Evolutionary conservation across 768 basidiomycete genomes (phyloP).

Genomic region (Tulasnella sp.): DNA sequence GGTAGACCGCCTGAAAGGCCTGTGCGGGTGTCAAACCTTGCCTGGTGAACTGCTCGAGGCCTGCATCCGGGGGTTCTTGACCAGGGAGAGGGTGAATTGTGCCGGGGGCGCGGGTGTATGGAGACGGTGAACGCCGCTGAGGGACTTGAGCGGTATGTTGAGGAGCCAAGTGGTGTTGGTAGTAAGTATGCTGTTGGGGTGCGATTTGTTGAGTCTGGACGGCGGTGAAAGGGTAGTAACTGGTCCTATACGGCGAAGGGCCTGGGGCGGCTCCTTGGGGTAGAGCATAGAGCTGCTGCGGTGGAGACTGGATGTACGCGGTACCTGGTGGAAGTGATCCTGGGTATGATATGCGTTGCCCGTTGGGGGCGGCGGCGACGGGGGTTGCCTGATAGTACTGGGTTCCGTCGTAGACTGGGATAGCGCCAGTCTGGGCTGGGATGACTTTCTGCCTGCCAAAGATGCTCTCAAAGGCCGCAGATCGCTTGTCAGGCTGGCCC

Average conservation of each 20-base stretch:
- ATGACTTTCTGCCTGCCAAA: conserved; percentile 16
- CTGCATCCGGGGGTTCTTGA: conserved; percentile 18
- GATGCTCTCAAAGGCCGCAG: conserved; percentile 23
- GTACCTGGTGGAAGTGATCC: neutral
- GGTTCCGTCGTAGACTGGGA: conserved; percentile 17
- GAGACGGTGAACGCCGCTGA: conserved; percentile 11
- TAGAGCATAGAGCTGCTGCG: conserved; percentile 9
- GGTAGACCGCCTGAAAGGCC: conserved; percentile 64
- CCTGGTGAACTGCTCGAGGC: conserved; percentile 9
- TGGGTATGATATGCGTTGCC: conserved; percentile 19
- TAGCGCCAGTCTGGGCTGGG: neutral
- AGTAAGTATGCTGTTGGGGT: conserved; percentile 9
- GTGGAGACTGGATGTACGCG: neutral
- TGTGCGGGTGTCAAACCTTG: conserved; percentile 67
- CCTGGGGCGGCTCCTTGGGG: conserved; percentile 18
- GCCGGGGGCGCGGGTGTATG: neutral
- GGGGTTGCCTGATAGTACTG: conserved; percentile 15
- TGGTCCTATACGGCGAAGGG: conserved; percentile 8
- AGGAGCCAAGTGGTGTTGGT: conserved; percentile 1
- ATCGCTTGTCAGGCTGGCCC: conserved; percentile 23
- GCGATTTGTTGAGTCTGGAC: neutral
- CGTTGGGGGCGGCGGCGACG: neutral
- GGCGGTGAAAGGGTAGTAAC: conserved; percentile 10
- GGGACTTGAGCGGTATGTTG: neutral
- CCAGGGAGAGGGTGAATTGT: neutral